Evolutionary conservation across 179 eudicot species (phyloP), one percentile per base, ranked within the genome.

Genomic region (Sideroxylon spinosum): DNA sequence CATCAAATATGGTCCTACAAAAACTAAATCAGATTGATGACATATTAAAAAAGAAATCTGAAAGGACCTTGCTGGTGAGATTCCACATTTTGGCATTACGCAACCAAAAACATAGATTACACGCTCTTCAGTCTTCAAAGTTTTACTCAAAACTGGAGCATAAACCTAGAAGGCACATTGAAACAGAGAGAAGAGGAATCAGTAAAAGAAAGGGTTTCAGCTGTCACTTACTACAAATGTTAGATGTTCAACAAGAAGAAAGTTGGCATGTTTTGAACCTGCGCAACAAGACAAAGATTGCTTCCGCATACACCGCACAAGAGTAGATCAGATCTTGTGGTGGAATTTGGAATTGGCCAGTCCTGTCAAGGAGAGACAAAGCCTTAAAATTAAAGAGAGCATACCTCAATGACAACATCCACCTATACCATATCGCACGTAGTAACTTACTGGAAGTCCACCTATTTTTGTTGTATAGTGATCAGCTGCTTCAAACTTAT

Each of bases 381-480:
- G 22, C 44, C 13, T 57, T 64, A 48, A 19, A 46, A 19, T 62
- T 48, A 48, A 50, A 44, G 7, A 71, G 14, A 28, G 28, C 23
- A 80, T 9, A 55, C 60, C 16, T 60, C 28, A n/a, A 62, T 14
- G 9, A 12, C 22, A 68, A 37, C 10, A 20, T 23, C 7, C 7
- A 55, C 48, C 66, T 23, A 13, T 55, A 16, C 37, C 16, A 73
- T 3, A 73, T 22, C 6, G 71, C 55, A 44, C n/a, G 19, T 23
- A 83, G 61, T 20, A 29, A 69, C 95, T 87, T 84, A 93, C 97
- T 46, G 95, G 90, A 83, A 86, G 78, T 68, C 97, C 98, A 8
- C 98, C 97, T 28, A 93, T 81, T 86, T 93, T 92, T 11, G 89
- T 84, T 17, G 97, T 90, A 75, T 89, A 90, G 82, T 89, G 92